Base-by-base conservation (phyloP, 1,284 basidiomycete species). In the Rhizoctonia solani region DNA sequence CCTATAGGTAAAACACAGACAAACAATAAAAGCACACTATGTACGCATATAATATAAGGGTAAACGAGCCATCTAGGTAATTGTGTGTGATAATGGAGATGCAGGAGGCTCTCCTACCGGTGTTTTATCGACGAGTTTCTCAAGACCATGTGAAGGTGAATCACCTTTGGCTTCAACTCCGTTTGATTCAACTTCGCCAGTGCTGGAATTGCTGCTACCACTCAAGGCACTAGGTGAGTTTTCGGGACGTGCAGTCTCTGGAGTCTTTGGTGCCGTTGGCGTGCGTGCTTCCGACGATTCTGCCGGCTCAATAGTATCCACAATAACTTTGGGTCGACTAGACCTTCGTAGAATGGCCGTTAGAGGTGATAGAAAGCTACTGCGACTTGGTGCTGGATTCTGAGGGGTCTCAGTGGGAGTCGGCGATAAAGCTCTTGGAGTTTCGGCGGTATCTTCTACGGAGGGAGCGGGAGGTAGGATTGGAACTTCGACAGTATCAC, bases 311-410 rank as follows among this genome's bases (percentile, higher is more conserved):
- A 50, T 37, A 29, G 53, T 23, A 14, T 65, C 61, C n/a, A 65
- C 61, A 4, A 65, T 50, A 19, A 65, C 61, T 25, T 65, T 65
- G 37, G 61, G 61, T 13, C 50, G 49, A 41, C n/a, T 44, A 4
- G 61, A 54, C 14, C 53, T 61, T 37, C 67, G 58, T 21, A 70
- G 67, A 14, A 70, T 56, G 1, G 69, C 67, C 6, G 69, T 49
- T 9, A 71, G 53, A 8, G 70, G 70, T 4, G 66, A 69, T 27
- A 71, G 37, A 42, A 69, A 71, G 37, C 65, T 67, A 32, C 70
- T 67, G 19, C 69, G 69, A 14, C 55, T 56, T 13, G 66, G 63
- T 1, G 49, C 42, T n/a, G 69, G 66, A 41, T 37, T 19, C 11
- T 37, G 47, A 11, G 54, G 14, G 11, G 54, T 32, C 8, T 23